Conservation (phyloP, 108 stramenopile genomes). For the Stephanodiscus minutulus region DNA sequence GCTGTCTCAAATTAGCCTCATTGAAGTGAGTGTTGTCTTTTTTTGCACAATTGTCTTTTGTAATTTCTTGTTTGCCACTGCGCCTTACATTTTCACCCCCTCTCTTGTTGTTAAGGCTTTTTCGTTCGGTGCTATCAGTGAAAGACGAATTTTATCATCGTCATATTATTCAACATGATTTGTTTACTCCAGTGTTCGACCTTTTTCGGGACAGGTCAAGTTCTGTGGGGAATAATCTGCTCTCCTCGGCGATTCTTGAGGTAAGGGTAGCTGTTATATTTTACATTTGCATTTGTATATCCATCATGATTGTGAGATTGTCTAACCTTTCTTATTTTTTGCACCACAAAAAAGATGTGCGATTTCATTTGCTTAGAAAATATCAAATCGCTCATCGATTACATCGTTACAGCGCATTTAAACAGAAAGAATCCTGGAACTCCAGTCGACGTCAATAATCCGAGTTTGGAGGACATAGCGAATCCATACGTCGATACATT, state of each 20-base stretch:
- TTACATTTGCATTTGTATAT: background rate
- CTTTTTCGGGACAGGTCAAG: slow-evolving; percentile 68
- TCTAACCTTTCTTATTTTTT: background rate
- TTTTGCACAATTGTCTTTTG: background rate
- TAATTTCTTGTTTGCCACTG: background rate
- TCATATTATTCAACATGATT: slow-evolving; percentile 84
- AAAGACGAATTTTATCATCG: slow-evolving; percentile 90
- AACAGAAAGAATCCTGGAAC: slow-evolving; percentile 21
- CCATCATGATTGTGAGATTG: background rate
- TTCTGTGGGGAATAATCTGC: slow-evolving; percentile 83
- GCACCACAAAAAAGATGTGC: slow-evolving; percentile 57
- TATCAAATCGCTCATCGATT: slow-evolving; percentile 83
- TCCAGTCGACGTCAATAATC: slow-evolving; percentile 14
- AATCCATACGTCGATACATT: slow-evolving; percentile 81
- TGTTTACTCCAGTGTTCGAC: slow-evolving; percentile 87
- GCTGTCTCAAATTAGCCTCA: slow-evolving; percentile 79
- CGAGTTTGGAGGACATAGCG: slow-evolving; percentile 79
- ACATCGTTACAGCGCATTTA: slow-evolving; percentile 78
- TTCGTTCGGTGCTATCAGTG: slow-evolving; percentile 80
- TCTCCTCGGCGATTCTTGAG: slow-evolving; percentile 83
- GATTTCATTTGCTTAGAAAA: slow-evolving; percentile 83
- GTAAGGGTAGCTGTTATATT: slow-evolving; percentile 13
- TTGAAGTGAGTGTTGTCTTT: slow-evolving; percentile 46
- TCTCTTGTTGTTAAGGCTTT: slow-evolving; percentile 45
- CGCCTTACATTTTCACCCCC: background rate